Evolutionary conservation across 2,329 filamentous ascomycete species (phyloP).

Genomic region (Ceratocystis diversiconidia): DNA sequence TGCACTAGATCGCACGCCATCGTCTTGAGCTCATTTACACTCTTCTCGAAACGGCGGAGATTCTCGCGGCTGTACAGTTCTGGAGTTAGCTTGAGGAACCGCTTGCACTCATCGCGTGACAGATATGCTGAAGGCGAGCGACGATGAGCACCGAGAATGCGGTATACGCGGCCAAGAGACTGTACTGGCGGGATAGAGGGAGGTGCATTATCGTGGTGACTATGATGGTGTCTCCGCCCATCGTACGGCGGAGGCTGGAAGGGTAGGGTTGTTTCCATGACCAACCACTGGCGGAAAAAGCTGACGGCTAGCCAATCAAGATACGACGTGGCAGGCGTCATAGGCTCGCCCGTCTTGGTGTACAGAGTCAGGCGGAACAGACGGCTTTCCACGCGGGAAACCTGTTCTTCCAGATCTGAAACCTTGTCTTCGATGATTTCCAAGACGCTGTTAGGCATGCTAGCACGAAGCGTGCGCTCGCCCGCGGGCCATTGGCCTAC

Average conservation of each 20-base stretch:
- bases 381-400: conserved; percentile 63
- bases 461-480: conserved; percentile 58
- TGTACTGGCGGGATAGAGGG: conserved; percentile 34
- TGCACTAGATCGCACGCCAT: conserved; percentile 70
- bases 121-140: conserved; percentile 47
- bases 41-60: conserved; percentile 67
- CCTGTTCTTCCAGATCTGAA: conserved; percentile 74
- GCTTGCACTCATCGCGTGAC: conserved; percentile 74
- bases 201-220: conserved; percentile 22
- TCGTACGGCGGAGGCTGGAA: neutral
- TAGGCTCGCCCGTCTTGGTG: conserved; percentile 66
- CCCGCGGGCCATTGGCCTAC: conserved; percentile 86
- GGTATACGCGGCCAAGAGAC: conserved; percentile 53
- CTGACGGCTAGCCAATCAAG: conserved; percentile 81
- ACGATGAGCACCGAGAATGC: conserved; percentile 51
- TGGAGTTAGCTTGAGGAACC: conserved; percentile 70
- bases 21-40: conserved; percentile 76
- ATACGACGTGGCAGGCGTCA: conserved; percentile 65
- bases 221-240: conserved; percentile 18
- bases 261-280: conserved; percentile 72
- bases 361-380: conserved; percentile 70
- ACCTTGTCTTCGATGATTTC: conserved; percentile 93
- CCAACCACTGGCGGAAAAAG: conserved; percentile 83
- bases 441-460: conserved; percentile 61
- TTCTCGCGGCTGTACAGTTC: conserved; percentile 81